Base-by-base conservation (phyloP, 1,284 basidiomycete genomes). In the Apiotrichum mycotoxinovorans region DNA sequence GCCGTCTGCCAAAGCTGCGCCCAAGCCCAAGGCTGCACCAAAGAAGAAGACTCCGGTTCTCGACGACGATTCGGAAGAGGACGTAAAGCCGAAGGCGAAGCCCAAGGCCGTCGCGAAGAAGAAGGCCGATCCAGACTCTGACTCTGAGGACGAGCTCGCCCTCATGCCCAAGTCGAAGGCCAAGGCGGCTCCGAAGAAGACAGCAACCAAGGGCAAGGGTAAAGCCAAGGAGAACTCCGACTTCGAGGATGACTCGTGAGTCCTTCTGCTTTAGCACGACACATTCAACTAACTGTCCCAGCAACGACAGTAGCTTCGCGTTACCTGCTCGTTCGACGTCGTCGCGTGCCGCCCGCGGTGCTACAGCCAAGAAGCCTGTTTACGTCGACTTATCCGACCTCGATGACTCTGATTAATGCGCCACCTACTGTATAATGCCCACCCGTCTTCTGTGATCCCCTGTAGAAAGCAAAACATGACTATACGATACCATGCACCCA, bases 41-140 rank as follows among this genome's bases (percentile, higher is more conserved):
- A 52, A 45, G 42, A 35, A 35, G 34, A 44, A 43, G 48, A 40
- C 48, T 15, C 33, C 45, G 20, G 46, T 45, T 60, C 18, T 54
- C 53, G 27, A 50, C 49, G n/a, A 61, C 56, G 46, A 46, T 42
- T 22, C 26, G 44, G 52, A 60, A 25, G 47, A 27, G 27, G 25
- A 20, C 17, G 23, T 25, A 22, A 20, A 26, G 27, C 33, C 51
- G 9, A 57, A 45, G 47, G 42, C 56, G 4, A 56, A 52, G 51
- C 14, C 50, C 1, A 52, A 50, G 44, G 58, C 60, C 8, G 79
- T 85, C 14, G 80, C 83, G 10, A 87, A 82, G 75, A 86, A 83
- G 60, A 68, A 82, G 2, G 70, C 82, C 4, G 72, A 71, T 11
- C 47, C 67, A 4, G 61, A 47, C 11, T 25, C 46, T 2, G 54